Percentiles rank a stretch among this genome's conserved stretches.
These are phyloP conservation scores for Calocybe indica DNA, from an alignment of 768 basidiomycete genomes.

Conservation along the genomic window DNA sequence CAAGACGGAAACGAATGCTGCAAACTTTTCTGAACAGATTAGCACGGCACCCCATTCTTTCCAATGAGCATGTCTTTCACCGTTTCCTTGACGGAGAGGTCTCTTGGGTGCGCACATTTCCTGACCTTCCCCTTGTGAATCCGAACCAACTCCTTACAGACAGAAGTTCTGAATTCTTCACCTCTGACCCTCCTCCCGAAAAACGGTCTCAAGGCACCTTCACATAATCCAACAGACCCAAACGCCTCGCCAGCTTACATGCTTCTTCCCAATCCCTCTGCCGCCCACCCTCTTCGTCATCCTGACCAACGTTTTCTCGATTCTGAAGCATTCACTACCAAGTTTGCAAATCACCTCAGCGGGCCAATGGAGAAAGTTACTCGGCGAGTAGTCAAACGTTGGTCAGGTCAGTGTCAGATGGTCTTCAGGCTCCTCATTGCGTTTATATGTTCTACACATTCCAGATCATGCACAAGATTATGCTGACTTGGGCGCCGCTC, in stretches of 20 bases:
- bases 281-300: slow-evolving; percentile 81
- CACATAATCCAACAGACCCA: slow-evolving; percentile 88
- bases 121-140: background rate
- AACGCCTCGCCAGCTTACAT: slow-evolving; percentile 68
- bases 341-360: slow-evolving; percentile 87
- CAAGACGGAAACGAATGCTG: slow-evolving; percentile 88
- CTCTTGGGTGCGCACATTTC: slow-evolving; percentile 69
- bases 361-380: slow-evolving; percentile 98
- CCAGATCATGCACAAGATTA: slow-evolving; percentile 81
- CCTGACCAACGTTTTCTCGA: slow-evolving; percentile 96
- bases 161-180: slow-evolving; percentile 89
- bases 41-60: slow-evolving; percentile 88
- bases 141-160: slow-evolving; percentile 35
- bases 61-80: slow-evolving; percentile 94
- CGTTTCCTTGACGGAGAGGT: slow-evolving; percentile 94
- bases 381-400: slow-evolving; percentile 84
- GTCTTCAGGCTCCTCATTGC: slow-evolving; percentile 1
- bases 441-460: background rate
- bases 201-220: slow-evolving; percentile 92
- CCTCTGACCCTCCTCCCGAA: slow-evolving; percentile 90
- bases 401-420: slow-evolving; percentile 63
- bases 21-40: slow-evolving; percentile 92
- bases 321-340: slow-evolving; percentile 92
- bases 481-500: slow-evolving; percentile 82
- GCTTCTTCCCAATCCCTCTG: slow-evolving; percentile 83